Base-by-base conservation (phyloP, 441 rosid species). In the Bruguiera hainesii region DNA sequence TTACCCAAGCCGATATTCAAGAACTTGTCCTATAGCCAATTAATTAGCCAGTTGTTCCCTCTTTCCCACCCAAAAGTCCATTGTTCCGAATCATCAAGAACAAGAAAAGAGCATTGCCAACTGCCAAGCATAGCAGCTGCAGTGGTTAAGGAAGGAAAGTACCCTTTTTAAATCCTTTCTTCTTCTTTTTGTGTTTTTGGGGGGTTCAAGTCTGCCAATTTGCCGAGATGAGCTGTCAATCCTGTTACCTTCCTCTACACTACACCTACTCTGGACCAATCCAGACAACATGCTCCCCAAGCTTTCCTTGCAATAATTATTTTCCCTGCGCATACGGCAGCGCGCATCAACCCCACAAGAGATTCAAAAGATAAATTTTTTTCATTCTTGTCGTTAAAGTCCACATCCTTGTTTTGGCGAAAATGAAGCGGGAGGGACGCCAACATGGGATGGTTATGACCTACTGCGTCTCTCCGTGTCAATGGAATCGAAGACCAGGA, bases 341-440 rank as follows among this genome's bases (percentile, higher is more conserved):
- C 7, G n/a, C 56, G 23, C 11, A 33, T 51, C 56, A 64, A 1
- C 60, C 60, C 52, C 20, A 33, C 8, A 30, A 29, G 52, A 29
- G 23, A 6, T 30, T 19, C 11, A 9, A 26, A 26, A 46, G 30
- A 3, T 13, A 11, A 33, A 29, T 64, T 42, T 56, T 56, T 11
- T 28, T 11, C 0, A 0, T 4, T 15, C 37, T 28, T 49, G 7
- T 60, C 10, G 61, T 10, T 55, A 55, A 3, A 63, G 67, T 75
- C 61, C 66, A 37, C 78, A 70, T 30, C 11, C 20, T 11, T 52
- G 3, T 26, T 60, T 37, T 60, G 13, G 9, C 20, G 49, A 73
- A 61, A 30, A 93, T 89, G 96, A 90, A 75, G 85, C 74, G 94
- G 56, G 88, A 90, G 71, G 89, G 97, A 55, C 84, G 84, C 63